phyloP scores from a whole-genome alignment of 192 early-diverging fungal species.

The Backusella australiensis region DNA sequence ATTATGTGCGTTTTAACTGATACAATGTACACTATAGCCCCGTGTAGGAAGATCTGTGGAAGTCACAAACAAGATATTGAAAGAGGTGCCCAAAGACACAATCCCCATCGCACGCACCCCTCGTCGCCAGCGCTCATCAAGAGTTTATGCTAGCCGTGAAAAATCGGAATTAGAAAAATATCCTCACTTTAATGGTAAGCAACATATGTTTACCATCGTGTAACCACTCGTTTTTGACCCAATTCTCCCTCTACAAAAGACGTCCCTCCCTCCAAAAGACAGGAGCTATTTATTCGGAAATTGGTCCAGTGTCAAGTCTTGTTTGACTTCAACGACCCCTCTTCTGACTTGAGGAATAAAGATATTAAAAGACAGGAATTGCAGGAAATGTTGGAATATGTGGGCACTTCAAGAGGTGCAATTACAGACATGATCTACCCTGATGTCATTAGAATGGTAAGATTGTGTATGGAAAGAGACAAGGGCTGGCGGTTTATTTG shows the following conservation, averaged over 20 bases:
- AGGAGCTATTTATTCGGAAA: constrained; percentile 89
- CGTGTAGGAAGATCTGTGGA: constrained; percentile 5
- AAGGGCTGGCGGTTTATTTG: too few species aligned
- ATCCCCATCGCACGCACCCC: constrained; percentile 79
- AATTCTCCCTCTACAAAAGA: constrained; percentile 45
- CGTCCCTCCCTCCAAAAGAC: constrained; percentile 76
- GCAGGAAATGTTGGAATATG: constrained; percentile 92
- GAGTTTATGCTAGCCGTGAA: constrained; percentile 77
- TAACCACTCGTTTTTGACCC: not conserved
- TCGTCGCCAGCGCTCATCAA: constrained; percentile 79
- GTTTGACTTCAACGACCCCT: constrained; percentile 94
- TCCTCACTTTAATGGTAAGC: constrained; percentile 69
- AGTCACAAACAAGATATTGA: constrained; percentile 44
- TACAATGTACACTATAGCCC: not conserved
- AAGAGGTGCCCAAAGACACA: constrained; percentile 60
- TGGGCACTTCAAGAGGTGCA: constrained; percentile 83
- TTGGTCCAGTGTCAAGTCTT: constrained; percentile 87
- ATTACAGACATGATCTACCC: constrained; percentile 91
- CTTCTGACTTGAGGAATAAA: constrained; percentile 88
- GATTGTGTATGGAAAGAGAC: not conserved
- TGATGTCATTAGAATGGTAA: constrained; percentile 93
- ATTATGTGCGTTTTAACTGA: not conserved
- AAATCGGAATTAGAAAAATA: constrained; percentile 79
- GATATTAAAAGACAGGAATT: constrained; percentile 94
- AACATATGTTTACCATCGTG: not conserved